Conservation (phyloP, 768 basidiomycete genomes). For the Suillus tomentosus region DNA sequence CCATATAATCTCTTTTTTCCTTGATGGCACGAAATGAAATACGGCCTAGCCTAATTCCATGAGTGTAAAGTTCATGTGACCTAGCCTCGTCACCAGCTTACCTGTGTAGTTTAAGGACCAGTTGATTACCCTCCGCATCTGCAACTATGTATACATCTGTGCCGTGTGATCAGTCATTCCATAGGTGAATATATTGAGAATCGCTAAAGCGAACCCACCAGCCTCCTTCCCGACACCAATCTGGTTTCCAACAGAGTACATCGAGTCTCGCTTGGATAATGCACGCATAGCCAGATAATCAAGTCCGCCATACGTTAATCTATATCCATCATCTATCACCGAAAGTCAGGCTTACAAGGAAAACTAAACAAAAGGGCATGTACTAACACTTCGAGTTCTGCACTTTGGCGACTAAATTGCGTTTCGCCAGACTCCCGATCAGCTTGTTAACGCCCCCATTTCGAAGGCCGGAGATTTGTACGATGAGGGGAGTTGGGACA, state of each 20-base stretch:
- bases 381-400: slow-evolving; percentile 88
- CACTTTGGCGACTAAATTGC: slow-evolving; percentile 85
- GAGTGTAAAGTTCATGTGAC: slow-evolving; percentile 10
- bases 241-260: slow-evolving; percentile 94
- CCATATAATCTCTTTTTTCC: slow-evolving; percentile 93
- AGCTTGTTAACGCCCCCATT: slow-evolving; percentile 94
- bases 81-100: slow-evolving; percentile 28
- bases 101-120: slow-evolving; percentile 95
- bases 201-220: slow-evolving; percentile 47
- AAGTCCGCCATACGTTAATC: slow-evolving; percentile 97
- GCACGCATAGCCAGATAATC: slow-evolving; percentile 95
- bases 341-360: slow-evolving; percentile 3
- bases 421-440: slow-evolving; percentile 87
- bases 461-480: slow-evolving; percentile 89
- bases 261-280: slow-evolving; percentile 84
- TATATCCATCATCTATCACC: slow-evolving; percentile 88
- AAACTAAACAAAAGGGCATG: neutral
- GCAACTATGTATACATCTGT: slow-evolving; percentile 91
- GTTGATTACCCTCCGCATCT: slow-evolving; percentile 77
- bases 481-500: slow-evolving; percentile 86
- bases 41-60: slow-evolving; percentile 76
- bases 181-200: neutral
- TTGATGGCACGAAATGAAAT: slow-evolving; percentile 97
- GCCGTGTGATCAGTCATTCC: neutral
- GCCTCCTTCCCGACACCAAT: slow-evolving; percentile 99